Base-by-base conservation (phyloP, 2,329 filamentous ascomycete genomes). In the Stachybotrys elegans region DNA sequence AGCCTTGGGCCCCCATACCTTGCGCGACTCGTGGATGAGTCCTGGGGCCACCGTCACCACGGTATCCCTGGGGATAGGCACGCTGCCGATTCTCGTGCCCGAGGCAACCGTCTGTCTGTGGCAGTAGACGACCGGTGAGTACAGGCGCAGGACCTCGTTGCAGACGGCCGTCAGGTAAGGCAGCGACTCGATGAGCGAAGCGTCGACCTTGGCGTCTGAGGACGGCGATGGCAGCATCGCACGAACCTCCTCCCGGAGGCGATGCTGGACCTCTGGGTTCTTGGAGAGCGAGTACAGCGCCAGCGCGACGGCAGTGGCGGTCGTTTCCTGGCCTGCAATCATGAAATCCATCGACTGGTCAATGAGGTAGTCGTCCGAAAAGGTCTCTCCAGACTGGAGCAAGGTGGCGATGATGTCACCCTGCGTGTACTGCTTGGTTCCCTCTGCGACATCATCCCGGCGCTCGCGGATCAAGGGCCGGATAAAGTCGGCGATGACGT, bases 341-440 rank as follows among this genome's bases (percentile, higher is more conserved):
- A 40, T 40, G 22, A 40, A 40, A 40, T 40, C 38, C 38, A 40
- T 40, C 5, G 38, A 40, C 17, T 40, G 38, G 17, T 40, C 46
- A 27, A 48, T 43, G 36, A 46, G n/a, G 40, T 48, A 48, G 17
- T 48, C 43, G 25, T 48, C 46, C 4, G 46, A 43, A 22, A 48
- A 48, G 4, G 37, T 40, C 27, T 43, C 43, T 14, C 46, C 46
- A 5, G 46, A 48, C 22, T 42, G 46, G n/a, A 48, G 43, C 37
- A 48, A 35, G n/a, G 46, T 48, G 37, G 46, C 43, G 13, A 48
- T 48, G 14, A 48, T 38, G 23, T 48, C 46, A 4, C 46, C 46
- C 12, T 43, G 46, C 16, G 43, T 17, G 40, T 46, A 48, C n/a
- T 43, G 37, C 14, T 46, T 37, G 7, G 40, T 19, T 11, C 23